A percentile compares a stretch with the other conserved stretches of the same genome.
Conservation (phyloP, 345 rosid species). For the Ceriops zippeliana region DNA sequence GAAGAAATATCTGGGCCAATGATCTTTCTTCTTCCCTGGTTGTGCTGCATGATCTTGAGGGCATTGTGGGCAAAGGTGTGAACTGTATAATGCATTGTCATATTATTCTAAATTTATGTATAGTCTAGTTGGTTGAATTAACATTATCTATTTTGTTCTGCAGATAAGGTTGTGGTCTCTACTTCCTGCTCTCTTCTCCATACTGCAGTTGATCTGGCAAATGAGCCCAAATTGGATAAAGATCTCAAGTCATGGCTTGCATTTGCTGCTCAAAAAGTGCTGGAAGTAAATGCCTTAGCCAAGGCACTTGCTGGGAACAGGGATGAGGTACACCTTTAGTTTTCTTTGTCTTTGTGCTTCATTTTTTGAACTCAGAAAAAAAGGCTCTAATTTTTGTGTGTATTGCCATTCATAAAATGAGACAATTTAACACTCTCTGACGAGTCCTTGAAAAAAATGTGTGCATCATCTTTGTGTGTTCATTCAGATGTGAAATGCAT, state of each 20-base stretch:
- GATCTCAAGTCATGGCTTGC: constrained; percentile 98
- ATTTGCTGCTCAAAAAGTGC: constrained; percentile 92
- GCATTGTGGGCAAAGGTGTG: constrained; percentile 85
- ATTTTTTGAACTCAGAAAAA: too few relatives aligned
- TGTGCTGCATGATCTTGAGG: constrained; percentile 53
- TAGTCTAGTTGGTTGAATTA: neutral
- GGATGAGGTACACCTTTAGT: constrained; percentile 55
- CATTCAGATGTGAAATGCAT: too few relatives aligned
- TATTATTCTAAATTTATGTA: neutral
- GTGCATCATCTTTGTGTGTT: too few relatives aligned
- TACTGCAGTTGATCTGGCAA: constrained; percentile 87
- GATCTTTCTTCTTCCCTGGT: constrained; percentile 76
- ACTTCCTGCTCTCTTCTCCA: constrained; percentile 98
- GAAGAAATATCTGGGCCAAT: constrained; percentile 99
- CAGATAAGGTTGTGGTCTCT: constrained; percentile 92
- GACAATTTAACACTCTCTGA: too few relatives aligned
- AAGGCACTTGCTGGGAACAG: constrained; percentile 74
- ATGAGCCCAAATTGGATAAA: constrained; percentile 78
- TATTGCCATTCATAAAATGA: too few relatives aligned
- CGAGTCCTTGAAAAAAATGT: too few relatives aligned
- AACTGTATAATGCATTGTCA: neutral
- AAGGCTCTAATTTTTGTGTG: too few relatives aligned
- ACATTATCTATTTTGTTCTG: constrained; percentile 8
- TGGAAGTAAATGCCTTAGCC: constrained; percentile 92
- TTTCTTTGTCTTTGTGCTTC: constrained; percentile 1